These are phyloP conservation scores for Diutina rugosa DNA, from an alignment of 1,139 yeast species.

Conservation along the genomic window DNA sequence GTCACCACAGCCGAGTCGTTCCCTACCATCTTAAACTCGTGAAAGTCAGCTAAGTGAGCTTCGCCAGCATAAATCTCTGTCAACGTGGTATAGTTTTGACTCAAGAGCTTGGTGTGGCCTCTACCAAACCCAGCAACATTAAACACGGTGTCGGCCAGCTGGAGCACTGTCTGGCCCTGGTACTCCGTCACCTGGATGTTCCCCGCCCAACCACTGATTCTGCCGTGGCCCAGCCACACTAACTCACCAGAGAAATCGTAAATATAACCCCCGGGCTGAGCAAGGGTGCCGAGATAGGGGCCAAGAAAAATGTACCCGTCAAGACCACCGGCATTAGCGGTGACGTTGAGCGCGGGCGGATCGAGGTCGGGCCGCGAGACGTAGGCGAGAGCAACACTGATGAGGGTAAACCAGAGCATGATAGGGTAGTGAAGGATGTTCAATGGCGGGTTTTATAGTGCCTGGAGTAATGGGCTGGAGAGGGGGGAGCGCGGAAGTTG, in stretches of 20 bases:
- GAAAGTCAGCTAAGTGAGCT: constrained; percentile 18
- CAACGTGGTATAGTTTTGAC: constrained; percentile 14
- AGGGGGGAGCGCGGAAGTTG: no score
- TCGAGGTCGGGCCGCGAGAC: constrained; percentile 21
- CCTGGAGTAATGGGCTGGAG: background rate
- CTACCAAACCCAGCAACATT: constrained; percentile 17
- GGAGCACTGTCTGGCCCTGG: constrained; percentile 14
- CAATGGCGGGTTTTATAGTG: no score
- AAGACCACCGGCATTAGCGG: constrained; percentile 10
- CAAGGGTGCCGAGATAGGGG: constrained; percentile 16
- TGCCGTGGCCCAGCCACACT: constrained; percentile 21
- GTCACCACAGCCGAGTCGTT: constrained; percentile 17
- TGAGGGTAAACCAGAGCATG: background rate
- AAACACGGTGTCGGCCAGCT: constrained; percentile 20
- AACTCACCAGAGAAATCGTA: constrained; percentile 18
- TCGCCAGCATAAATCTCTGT: constrained; percentile 19
- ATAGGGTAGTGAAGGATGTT: no score
- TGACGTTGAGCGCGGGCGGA: constrained; percentile 18
- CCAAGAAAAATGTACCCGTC: constrained; percentile 19
- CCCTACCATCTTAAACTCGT: constrained; percentile 19
- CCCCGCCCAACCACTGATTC: constrained; percentile 18
- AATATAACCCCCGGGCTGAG: constrained; percentile 13
- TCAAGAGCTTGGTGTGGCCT: constrained; percentile 20
- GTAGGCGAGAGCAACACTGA: constrained; percentile 5
- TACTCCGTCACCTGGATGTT: constrained; percentile 18